These are phyloP conservation scores for Kuraishia hungarica DNA, from an alignment of 805 yeast genomes.

Conservation along the genomic window DNA sequence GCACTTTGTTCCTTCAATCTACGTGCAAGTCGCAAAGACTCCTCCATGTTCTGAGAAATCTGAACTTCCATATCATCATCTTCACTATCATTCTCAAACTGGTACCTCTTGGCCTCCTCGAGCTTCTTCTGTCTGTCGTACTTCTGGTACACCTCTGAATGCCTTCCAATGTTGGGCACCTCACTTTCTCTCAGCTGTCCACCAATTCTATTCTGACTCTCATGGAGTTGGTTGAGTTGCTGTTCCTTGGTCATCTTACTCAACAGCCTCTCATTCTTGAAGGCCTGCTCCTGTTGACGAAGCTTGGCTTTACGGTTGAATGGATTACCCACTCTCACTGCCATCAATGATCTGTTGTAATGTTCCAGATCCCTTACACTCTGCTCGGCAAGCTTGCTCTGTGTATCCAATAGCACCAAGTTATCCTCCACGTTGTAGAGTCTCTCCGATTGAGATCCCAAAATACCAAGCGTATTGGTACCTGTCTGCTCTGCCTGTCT, in stretches of 20 bases:
- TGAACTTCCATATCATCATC: constrained; percentile 91
- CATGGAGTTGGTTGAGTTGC: constrained; percentile 36
- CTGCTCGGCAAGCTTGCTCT: constrained; percentile 73
- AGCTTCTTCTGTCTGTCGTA: constrained; percentile 44
- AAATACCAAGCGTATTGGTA: constrained; percentile 77
- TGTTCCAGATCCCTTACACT: constrained; percentile 74
- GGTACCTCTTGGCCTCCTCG: constrained; percentile 58
- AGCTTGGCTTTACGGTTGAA: constrained; percentile 75
- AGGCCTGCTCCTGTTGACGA: constrained; percentile 62
- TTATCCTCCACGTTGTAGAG: constrained; percentile 74
- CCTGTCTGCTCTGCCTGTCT: constrained; percentile 68
- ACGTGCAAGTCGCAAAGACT: constrained; percentile 58
- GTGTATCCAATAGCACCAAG: constrained; percentile 70
- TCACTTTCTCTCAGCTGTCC: neutral
- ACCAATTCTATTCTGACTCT: neutral
- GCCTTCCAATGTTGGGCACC: constrained; percentile 24
- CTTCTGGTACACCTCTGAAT: constrained; percentile 27
- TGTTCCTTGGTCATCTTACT: constrained; percentile 57
- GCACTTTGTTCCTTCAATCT: constrained; percentile 68
- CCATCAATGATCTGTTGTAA: constrained; percentile 72
- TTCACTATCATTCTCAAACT: constrained; percentile 84
- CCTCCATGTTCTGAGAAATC: constrained; percentile 74
- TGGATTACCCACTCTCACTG: constrained; percentile 78
- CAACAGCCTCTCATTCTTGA: constrained; percentile 51
- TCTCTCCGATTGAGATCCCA: constrained; percentile 90